Base-by-base conservation (phyloP, 345 rosid genomes). In the Salix dunnii region DNA sequence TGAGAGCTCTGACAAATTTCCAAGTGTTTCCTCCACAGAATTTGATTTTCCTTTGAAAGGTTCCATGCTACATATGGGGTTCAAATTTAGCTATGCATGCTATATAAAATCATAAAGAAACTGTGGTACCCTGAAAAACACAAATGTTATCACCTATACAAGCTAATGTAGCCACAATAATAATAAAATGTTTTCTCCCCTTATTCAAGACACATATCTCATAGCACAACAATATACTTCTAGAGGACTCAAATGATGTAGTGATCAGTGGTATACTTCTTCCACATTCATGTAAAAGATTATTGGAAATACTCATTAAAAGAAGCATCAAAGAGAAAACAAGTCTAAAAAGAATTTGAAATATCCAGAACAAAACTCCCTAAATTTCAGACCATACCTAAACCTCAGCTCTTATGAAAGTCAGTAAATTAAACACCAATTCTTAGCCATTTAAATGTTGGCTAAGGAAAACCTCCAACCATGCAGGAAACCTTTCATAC, bases 1-100 rank as follows among this genome's bases (percentile, higher is more conserved):
- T 75, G 76, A 62, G 60, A 77, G 80, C 85, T 80, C 76, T 64
- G 83, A 80, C 51, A 68, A 71, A 81, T 40, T 70, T 65, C 74
- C 48, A 76, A 80, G 77, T 38, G 77, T 72, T 10, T 76, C 76
- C 75, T 68, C 67, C 58, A 82, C 42, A 76, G 69, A 78, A 74
- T 30, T 69, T 53, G 82, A 71, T 46, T 81, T 70, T 38, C 82
- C 80, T 75, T 82, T 76, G 68, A 76, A 55, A 74, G 71, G 40
- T 74, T 64, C 78, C 77, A 67, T 46, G 66, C 61, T n/a, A 71
- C 27, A 18, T 5, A 43, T 66, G 40, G 49, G 33, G 46, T 43
- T 69, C 27, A 72, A 48, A n/a, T n/a, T n/a, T n/a, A n/a, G n/a
- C n/a, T n/a, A n/a, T n/a, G n/a, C n/a, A n/a, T n/a, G n/a, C n/a